A percentile compares a stretch with the other conserved stretches of the same genome.
phyloP scores from a whole-genome alignment of 345 rosid genomes.

The Diplotaxis tenuifolia region DNA sequence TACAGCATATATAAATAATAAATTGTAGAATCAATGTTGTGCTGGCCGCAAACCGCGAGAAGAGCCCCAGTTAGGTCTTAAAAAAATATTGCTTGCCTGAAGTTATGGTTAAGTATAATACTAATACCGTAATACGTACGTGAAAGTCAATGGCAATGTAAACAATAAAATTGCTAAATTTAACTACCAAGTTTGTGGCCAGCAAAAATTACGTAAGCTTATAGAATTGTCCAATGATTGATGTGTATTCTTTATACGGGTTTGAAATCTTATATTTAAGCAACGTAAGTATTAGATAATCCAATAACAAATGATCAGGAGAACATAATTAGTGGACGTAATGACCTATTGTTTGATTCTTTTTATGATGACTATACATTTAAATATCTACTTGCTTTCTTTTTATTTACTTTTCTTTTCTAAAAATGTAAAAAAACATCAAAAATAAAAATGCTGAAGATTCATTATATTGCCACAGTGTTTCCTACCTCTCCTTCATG shows the following conservation, averaged over 20 bases:
- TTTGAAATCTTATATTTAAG: neutral
- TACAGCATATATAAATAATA: neutral
- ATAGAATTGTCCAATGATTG: constrained; percentile 24
- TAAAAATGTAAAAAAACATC: too few relatives aligned
- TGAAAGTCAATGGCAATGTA: constrained; percentile 24
- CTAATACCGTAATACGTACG: neutral
- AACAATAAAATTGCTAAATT: constrained; percentile 8
- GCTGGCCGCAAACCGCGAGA: constrained; percentile 22
- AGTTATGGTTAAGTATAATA: constrained; percentile 10
- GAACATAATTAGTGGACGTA: too few relatives aligned
- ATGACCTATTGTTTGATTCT: too few relatives aligned
- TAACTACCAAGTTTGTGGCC: neutral
- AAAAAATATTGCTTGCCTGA: neutral
- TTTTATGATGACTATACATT: too few relatives aligned
- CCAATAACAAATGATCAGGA: too few relatives aligned
- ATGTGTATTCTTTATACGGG: neutral
- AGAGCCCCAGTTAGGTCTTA: constrained; percentile 2
- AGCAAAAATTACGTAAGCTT: neutral
- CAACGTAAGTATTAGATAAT: neutral
- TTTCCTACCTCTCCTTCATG: too few relatives aligned
- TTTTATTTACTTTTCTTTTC: too few relatives aligned
- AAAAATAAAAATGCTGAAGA: too few relatives aligned
- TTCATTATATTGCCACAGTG: too few relatives aligned
- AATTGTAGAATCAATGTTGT: constrained; percentile 21
- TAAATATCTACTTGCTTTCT: too few relatives aligned